Percentiles rank a stretch among this genome's conserved stretches.
Evolutionary conservation across 1,284 basidiomycete species (phyloP).

Genomic region (Apiotrichum brassicae): DNA sequence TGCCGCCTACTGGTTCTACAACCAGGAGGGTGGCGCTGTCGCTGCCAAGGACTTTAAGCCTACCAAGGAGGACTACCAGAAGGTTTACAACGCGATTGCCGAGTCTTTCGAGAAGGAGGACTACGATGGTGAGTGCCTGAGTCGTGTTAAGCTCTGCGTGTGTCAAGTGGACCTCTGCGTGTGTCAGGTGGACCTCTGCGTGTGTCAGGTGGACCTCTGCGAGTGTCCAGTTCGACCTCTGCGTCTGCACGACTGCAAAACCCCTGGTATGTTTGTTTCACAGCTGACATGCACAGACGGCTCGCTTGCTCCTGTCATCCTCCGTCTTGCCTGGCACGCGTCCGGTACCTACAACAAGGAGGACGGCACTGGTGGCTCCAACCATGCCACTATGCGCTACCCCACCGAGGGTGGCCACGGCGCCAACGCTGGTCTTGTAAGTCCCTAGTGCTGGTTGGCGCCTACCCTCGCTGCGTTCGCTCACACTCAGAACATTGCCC

Average conservation of each 20-base stretch:
- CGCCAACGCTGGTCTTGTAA: conserved; percentile 73
- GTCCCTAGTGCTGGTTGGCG: background rate
- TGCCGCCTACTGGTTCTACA: conserved; percentile 44
- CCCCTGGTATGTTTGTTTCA: too few species aligned
- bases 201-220: too few species aligned
- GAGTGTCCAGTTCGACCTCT: too few species aligned
- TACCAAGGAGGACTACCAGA: conserved; percentile 67
- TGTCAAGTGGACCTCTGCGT: too few species aligned
- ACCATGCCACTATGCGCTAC: conserved; percentile 94
- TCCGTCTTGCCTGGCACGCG: conserved; percentile 90
- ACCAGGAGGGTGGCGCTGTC: conserved; percentile 42
- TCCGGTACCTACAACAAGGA: conserved; percentile 89
- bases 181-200: too few species aligned
- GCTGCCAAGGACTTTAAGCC: conserved; percentile 51
- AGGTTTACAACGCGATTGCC: conserved; percentile 84
- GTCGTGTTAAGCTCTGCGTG: too few species aligned
- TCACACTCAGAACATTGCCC: conserved; percentile 56
- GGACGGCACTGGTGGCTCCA: conserved; percentile 74
- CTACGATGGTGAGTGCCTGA: conserved; percentile 93
- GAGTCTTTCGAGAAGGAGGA: conserved; percentile 67
- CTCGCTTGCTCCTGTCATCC: conserved; percentile 80
- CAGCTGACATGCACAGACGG: too few species aligned
- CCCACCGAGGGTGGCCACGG: conserved; percentile 74
- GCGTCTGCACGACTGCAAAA: too few species aligned
- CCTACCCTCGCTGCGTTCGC: conserved; percentile 7